These are phyloP conservation scores for Tritrichomonas foetus DNA, from an alignment of 208 protist species.

Conservation along the genomic window DNA sequence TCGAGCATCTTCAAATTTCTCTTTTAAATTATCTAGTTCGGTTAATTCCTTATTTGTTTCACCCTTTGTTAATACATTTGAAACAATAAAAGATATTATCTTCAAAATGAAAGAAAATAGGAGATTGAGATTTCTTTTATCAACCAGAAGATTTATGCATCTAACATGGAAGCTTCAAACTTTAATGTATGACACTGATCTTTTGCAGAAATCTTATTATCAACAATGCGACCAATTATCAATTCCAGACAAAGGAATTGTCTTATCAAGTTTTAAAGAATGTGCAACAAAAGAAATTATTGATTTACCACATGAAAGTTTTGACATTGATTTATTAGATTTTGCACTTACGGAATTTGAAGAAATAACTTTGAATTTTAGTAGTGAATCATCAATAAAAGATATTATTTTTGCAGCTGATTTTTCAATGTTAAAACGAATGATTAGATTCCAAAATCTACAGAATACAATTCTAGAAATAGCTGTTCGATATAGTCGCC, in stretches of 20 bases:
- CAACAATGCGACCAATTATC: not conserved
- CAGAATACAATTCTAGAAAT: slow-evolving; percentile 13
- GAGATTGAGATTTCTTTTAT: not conserved
- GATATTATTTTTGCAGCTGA: not conserved
- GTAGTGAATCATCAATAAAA: not conserved
- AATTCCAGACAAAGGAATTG: not conserved
- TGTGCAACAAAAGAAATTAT: not conserved
- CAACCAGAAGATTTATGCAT: not conserved
- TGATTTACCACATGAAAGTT: not conserved
- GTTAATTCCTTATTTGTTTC: not conserved
- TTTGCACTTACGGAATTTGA: not conserved
- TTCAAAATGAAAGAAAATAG: not conserved
- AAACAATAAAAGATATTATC: not conserved
- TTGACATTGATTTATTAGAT: not conserved
- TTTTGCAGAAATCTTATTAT: not conserved
- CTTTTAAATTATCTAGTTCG: not conserved
- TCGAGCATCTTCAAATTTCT: not conserved
- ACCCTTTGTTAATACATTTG: not conserved
- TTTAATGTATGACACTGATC: not conserved
- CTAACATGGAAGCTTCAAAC: not conserved
- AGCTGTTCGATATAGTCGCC: not conserved
- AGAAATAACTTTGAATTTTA: not conserved
- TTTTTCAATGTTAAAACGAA: not conserved
- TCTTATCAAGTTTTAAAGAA: not conserved
- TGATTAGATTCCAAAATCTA: not conserved